Base-by-base conservation (phyloP, 73 alveolate genomes). In the Paramecium biaurelia region DNA sequence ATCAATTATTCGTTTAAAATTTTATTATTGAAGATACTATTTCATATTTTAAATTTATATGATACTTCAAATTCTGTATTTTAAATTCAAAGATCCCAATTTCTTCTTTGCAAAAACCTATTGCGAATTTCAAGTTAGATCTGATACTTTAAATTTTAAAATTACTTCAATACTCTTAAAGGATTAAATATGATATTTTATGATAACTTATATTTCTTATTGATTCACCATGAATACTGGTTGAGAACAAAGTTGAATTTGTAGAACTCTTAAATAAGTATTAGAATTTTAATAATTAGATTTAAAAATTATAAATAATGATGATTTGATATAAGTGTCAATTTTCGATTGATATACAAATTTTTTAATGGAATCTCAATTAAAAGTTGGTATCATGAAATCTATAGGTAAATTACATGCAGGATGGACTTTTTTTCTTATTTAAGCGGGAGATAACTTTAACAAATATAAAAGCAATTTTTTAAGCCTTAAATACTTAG, bases 381-480 rank as follows among this genome's bases (percentile, higher is more conserved):
- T 74, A 6, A 76, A 76, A 32, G 9, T 23, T n/a, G 41, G 89
- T 42, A 7, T 76, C 0, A 3, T 76, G 24, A 74, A 76, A 45
- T 41, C 42, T 76, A 70, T 28, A 35, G 85, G 57, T 21, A 76
- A 76, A 42, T 76, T 76, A 28, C 12, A 38, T 42, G 67, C 74
- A 76, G 15, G 89, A 76, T 45, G 89, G 89, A 42, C n/a, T 76
- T 76, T 42, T 76, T 28, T 42, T 72, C 38, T 38, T 23, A n/a
- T 34, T 45, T 76, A 42, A 76, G 89, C 26, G 89, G 89, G 43
- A 76, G 72, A 42, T 21, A 76, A n/a, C n/a, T n/a, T n/a, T n/a
- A n/a, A n/a, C n/a, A n/a, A n/a, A n/a, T n/a, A n/a, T n/a, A n/a
- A n/a, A n/a, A n/a, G n/a, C n/a, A n/a, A n/a, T n/a, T n/a, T n/a